Base-by-base conservation (phyloP, 345 rosid species). In the Cardiospermum halicacabum region DNA sequence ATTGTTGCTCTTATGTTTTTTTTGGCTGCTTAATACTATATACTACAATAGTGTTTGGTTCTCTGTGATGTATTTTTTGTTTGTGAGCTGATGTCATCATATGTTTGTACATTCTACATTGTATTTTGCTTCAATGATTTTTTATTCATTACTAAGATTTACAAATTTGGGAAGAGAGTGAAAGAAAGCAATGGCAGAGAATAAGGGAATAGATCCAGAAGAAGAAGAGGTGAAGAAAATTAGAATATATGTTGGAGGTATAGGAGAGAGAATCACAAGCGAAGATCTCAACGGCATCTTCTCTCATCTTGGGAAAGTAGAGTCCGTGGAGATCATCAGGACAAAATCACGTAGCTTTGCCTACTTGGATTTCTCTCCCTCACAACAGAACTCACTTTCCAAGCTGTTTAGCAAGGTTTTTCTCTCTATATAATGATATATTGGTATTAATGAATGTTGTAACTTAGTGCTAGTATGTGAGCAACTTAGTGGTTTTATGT, bases 321-420 rank as follows among this genome's bases (percentile, higher is more conserved):
- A 79, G 50, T 66, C 79, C 2, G 74, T 91, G 0, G 90, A 91
- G 2, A 79, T 94, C 25, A 67, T 89, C 19, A 78, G 93, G 67
- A 83, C 86, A 53, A 94, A 91, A 89, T 88, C 96, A 64, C 97
- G 97, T 54, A 77, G 96, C 76, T 85, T 94, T n/a, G 99, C 91
- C 30, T 89, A 87, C 62, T 69, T 89, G 53, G 85, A 91, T 53
- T 84, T 94, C 81, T 58, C 72, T 53, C 93, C 96, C 0, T 73
- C 85, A 12, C 77, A 89, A 3, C 47, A 40, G 7, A 83, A 81
- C 0, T 81, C 97, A 53, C 89, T 94, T 66, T 53, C 84, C 48
- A 94, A 83, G 88, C 88, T 90, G 74, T 84, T 93, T 74, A 81
- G 81, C 74, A 90, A 81, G 48, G 98, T 92, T 64, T 11, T 69